phyloP scores from a whole-genome alignment of 1,284 basidiomycete genomes.

The Ustilago loliicola region DNA sequence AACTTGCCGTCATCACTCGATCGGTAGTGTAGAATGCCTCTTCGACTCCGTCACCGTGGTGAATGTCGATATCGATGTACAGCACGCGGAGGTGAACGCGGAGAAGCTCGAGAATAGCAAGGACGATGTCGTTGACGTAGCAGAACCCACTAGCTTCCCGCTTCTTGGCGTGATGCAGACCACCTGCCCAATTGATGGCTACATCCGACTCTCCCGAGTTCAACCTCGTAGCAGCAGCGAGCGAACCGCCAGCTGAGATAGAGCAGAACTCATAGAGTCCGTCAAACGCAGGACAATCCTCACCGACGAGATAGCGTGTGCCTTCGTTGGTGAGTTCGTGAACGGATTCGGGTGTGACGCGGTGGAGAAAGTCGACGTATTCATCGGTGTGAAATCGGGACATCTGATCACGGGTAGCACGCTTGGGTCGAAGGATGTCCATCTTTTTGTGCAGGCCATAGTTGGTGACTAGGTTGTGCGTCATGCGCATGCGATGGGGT shows the following conservation, averaged over 20 bases:
- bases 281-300: constrained; percentile 96
- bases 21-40: constrained; percentile 99
- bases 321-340: constrained; percentile 81
- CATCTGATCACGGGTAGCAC: constrained; percentile 86
- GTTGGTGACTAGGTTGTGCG: constrained; percentile 89
- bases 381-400: constrained; percentile 97
- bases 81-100: constrained; percentile 83
- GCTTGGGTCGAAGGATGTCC: constrained; percentile 86
- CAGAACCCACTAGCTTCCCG: constrained; percentile 96
- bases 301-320: constrained; percentile 74
- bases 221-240: constrained; percentile 85
- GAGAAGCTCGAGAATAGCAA: constrained; percentile 68
- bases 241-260: constrained; percentile 88
- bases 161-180: constrained; percentile 97
- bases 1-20: constrained; percentile 93
- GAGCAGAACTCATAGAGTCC: constrained; percentile 97
- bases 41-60: constrained; percentile 98
- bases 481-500: constrained; percentile 76
- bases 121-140: constrained; percentile 86
- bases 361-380: constrained; percentile 90
- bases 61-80: constrained; percentile 98
- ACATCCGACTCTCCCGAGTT: constrained; percentile 88
- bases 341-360: constrained; percentile 79
- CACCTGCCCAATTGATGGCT: constrained; percentile 97
- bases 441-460: constrained; percentile 92